Percentiles rank a stretch among this genome's conserved stretches.
Evolutionary conservation across 1,139 yeast genomes (phyloP).

Genomic region (Blastobotrys indianensis): DNA sequence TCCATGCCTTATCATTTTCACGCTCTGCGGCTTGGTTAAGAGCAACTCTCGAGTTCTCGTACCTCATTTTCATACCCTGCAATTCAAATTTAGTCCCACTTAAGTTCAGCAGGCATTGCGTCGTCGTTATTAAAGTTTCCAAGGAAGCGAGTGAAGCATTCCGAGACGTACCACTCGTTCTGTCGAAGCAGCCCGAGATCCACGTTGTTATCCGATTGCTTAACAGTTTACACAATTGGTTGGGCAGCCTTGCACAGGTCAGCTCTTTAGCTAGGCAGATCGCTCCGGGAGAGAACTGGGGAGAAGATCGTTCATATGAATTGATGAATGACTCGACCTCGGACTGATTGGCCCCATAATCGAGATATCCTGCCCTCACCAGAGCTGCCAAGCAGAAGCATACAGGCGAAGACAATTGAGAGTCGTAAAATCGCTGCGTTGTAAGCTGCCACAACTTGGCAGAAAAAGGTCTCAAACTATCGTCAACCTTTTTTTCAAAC

Average conservation of each 20-base stretch:
- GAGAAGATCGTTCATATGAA: constrained; percentile 8
- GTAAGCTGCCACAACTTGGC: constrained; percentile 13
- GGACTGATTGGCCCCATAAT: not conserved
- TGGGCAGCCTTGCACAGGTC: constrained; percentile 1
- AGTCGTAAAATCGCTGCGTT: constrained; percentile 13
- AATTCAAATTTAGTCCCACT: too few relatives aligned
- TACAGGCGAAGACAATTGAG: constrained; percentile 14
- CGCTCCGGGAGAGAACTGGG: constrained; percentile 9
- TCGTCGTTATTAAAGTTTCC: too few relatives aligned
- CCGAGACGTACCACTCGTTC: too few relatives aligned
- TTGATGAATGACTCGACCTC: constrained; percentile 6
- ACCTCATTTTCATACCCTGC: too few relatives aligned
- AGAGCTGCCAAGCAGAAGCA: constrained; percentile 15
- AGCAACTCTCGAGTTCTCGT: too few relatives aligned
- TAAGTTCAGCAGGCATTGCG: too few relatives aligned
- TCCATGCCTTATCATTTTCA: too few relatives aligned
- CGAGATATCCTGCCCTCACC: constrained; percentile 1
- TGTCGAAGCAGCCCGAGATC: not conserved
- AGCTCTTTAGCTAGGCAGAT: constrained; percentile 4
- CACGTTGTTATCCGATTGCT: not conserved
- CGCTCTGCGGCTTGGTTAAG: too few relatives aligned
- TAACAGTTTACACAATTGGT: not conserved
- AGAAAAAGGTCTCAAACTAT: too few relatives aligned
- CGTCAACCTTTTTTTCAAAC: not conserved
- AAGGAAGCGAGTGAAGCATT: too few relatives aligned